Conservation (phyloP, 208 protist genomes). For the Crithidia sp. region DNA sequence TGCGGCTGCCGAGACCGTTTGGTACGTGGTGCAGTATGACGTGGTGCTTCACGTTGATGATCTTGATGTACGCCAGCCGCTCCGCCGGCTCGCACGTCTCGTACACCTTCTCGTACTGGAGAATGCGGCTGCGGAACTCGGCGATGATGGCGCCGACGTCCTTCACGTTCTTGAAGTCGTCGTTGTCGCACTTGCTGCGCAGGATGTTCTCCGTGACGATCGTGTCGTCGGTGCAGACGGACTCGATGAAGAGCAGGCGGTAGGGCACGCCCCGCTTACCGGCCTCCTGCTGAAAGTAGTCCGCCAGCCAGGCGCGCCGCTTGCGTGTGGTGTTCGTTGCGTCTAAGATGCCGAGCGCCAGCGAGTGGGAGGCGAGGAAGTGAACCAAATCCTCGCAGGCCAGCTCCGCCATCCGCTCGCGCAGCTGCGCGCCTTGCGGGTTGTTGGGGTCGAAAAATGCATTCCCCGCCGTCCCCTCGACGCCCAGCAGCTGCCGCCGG, state of each 20-base stretch:
- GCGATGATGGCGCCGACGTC: slow-evolving; percentile 79
- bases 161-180: slow-evolving; percentile 88
- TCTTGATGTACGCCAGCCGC: slow-evolving; percentile 84
- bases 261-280: slow-evolving; percentile 50
- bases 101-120: slow-evolving; percentile 91
- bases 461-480: slow-evolving; percentile 62
- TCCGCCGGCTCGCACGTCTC: slow-evolving; percentile 75
- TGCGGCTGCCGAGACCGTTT: slow-evolving; percentile 73
- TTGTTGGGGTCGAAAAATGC: slow-evolving; percentile 89
- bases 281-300: slow-evolving; percentile 64
- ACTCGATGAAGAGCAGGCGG: slow-evolving; percentile 92
- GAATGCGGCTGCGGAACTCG: slow-evolving; percentile 82
- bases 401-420: slow-evolving; percentile 87
- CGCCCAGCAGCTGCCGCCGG: slow-evolving; percentile 80
- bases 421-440: slow-evolving; percentile 62
- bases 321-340: slow-evolving; percentile 91
- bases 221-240: slow-evolving; percentile 88
- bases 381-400: slow-evolving; percentile 81
- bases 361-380: slow-evolving; percentile 71
- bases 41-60: slow-evolving; percentile 90
- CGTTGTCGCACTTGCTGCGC: slow-evolving; percentile 88
- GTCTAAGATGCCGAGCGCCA: slow-evolving; percentile 91
- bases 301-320: slow-evolving; percentile 64
- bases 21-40: slow-evolving; percentile 80
- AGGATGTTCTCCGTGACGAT: slow-evolving; percentile 92